Evolutionary conservation across 768 basidiomycete species (phyloP).

Genomic region (Kockovaella imperatae): DNA sequence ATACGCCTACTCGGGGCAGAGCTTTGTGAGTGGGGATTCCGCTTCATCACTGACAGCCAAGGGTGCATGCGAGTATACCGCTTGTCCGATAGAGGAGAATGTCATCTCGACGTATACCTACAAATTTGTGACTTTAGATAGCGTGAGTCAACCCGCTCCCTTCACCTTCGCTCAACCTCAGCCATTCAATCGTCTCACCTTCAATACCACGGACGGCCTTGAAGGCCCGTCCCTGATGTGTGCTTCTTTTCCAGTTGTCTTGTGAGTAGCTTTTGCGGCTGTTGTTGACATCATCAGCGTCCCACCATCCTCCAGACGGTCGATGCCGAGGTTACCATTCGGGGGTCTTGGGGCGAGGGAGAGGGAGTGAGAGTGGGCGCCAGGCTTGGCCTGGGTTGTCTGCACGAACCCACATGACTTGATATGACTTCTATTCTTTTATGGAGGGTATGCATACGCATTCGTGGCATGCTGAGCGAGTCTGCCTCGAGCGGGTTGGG

Average conservation of each 20-base stretch:
- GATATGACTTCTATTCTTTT: no score
- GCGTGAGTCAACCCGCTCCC: neutral
- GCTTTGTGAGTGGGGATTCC: slow-evolving; percentile 12
- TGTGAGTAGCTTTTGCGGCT: slow-evolving; percentile 10
- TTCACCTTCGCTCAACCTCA: no score
- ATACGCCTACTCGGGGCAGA: slow-evolving; percentile 32
- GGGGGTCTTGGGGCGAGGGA: no score
- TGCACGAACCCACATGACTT: no score
- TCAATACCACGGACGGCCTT: slow-evolving; percentile 23
- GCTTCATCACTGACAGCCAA: neutral
- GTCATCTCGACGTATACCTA: neutral
- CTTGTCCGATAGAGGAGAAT: neutral
- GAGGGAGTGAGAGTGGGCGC: no score
- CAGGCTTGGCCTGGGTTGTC: no score
- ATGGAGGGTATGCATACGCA: no score
- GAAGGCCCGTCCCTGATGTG: slow-evolving; percentile 21
- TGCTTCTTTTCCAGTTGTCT: slow-evolving; percentile 18
- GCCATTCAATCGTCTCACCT: slow-evolving; percentile 25
- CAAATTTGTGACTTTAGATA: neutral
- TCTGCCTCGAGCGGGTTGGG: no score
- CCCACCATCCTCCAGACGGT: no score
- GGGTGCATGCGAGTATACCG: neutral
- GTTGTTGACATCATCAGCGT: neutral
- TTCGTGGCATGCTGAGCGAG: no score
- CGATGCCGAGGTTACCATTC: no score